Conservation (phyloP, 2,329 filamentous ascomycete species). For the Pochonia chlamydosporia region DNA sequence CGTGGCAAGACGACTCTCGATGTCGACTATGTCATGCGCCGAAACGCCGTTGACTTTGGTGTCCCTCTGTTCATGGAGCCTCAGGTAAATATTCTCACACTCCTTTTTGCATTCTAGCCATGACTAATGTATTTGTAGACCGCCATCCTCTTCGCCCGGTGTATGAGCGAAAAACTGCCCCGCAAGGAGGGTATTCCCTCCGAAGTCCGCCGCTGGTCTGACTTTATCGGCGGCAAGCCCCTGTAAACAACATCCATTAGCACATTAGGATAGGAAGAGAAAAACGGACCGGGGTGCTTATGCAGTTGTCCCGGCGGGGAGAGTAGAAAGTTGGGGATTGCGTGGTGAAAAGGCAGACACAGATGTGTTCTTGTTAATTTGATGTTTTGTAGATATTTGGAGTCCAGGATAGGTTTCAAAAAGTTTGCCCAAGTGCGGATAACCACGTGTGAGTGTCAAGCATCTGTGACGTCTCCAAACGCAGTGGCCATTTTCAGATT, state of each 20-base stretch:
- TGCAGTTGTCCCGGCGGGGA: too few species aligned
- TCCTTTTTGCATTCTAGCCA: background rate
- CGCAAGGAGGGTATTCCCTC: slow-evolving; percentile 79
- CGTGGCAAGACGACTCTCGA: slow-evolving; percentile 80
- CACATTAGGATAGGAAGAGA: background rate
- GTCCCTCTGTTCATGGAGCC: slow-evolving; percentile 98
- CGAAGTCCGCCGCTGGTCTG: slow-evolving; percentile 91
- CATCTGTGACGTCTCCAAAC: too few species aligned
- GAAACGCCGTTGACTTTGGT: slow-evolving; percentile 97
- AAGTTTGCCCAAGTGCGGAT: background rate
- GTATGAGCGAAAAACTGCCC: slow-evolving; percentile 95
- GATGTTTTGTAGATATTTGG: slow-evolving; percentile 16
- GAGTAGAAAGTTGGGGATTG: too few species aligned
- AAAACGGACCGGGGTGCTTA: too few species aligned
- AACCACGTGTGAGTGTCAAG: too few species aligned
- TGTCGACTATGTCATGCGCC: slow-evolving; percentile 96
- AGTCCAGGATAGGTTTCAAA: slow-evolving; percentile 12
- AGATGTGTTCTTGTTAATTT: slow-evolving; percentile 1
- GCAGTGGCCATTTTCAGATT: too few species aligned
- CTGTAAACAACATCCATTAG: slow-evolving; percentile 37
- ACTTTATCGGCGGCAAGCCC: slow-evolving; percentile 86
- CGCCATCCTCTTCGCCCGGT: slow-evolving; percentile 89
- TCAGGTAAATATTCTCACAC: slow-evolving; percentile 58
- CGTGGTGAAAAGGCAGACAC: slow-evolving; percentile 33
- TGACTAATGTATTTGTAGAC: slow-evolving; percentile 52